Evolutionary conservation across 1,139 yeast genomes (phyloP), one percentile per base, ranked within the genome.

Genomic region (Candida sp.): DNA sequence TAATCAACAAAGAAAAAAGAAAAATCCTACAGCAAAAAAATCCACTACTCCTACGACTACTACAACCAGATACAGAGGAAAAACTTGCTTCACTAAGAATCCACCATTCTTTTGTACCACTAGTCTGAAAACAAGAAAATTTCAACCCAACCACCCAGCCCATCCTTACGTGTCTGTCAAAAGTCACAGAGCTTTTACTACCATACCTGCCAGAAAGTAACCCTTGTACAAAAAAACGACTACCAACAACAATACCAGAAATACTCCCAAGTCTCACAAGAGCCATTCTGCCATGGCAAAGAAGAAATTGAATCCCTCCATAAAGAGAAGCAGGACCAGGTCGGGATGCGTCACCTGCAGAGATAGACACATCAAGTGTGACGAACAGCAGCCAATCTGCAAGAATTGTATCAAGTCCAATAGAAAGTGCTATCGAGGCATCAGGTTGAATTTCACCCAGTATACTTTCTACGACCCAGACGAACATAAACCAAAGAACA

Each of bases 351-450:
- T 75, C 48, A 77, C 81, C 9, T 77, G 81, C 60, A 70, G 81
- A 43, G 81, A 77, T 54, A 65, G 81, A 48, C 81, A 77, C 58
- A 75, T 77, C 73, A 77, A 77, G 60, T 77, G 81, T 61, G 81
- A 77, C 56, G 81, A 77, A 59, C 77, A 72, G 53, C 70, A 67
- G 47, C 81, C 81, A 1, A 77, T 76, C 28, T 77, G 81, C 58
- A 70, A 70, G 43, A 77, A 77, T 58, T 77, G 81, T 57, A 65
- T 75, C 46, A 75, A 71, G 52, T 72, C 78, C 8, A 70, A 71
- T 46, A 60, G 81, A 40, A 73, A 72, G 52, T 77, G 81, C 54
- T 72, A 71, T 55, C 62, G 81, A 51, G 81, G 81, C 2, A 65
- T 74, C n/a, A 63, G 81, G 40, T 67, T 77, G 41, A 77, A 77